Conservation (phyloP, 1,284 basidiomycete species). For the Cronartium quercuum region DNA sequence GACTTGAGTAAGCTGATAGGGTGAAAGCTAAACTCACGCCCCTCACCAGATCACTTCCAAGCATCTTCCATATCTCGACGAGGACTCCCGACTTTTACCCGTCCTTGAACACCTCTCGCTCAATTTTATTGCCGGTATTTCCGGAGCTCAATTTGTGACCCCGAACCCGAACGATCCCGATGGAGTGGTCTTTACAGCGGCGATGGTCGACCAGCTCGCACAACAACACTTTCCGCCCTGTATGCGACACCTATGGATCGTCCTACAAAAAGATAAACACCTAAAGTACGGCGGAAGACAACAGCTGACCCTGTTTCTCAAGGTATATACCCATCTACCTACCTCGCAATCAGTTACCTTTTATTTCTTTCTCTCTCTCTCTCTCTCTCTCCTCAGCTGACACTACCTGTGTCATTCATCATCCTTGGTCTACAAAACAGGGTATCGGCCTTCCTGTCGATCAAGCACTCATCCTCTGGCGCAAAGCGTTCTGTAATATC, state of each 20-base stretch:
- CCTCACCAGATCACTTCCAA: constrained; percentile 69
- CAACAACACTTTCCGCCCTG: constrained; percentile 88
- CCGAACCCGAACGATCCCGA: constrained; percentile 52
- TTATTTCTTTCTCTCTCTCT: background rate
- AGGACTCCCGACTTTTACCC: constrained; percentile 85
- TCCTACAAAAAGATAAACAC: constrained; percentile 70
- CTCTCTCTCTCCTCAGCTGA: background rate
- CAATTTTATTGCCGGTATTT: constrained; percentile 85
- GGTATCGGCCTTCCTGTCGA: constrained; percentile 88
- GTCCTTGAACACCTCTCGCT: constrained; percentile 87
- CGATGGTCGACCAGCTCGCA: constrained; percentile 86
- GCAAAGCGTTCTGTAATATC: constrained; percentile 68
- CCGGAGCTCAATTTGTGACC: constrained; percentile 67
- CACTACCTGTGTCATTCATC: background rate
- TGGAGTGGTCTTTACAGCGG: constrained; percentile 71
- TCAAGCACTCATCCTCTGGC: constrained; percentile 91
- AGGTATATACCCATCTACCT: constrained; percentile 63
- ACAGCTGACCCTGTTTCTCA: constrained; percentile 91
- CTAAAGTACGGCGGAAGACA: constrained; percentile 87
- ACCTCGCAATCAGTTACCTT: too few relatives aligned
- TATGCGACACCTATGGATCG: constrained; percentile 85
- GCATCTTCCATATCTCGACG: constrained; percentile 84
- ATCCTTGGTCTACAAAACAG: constrained; percentile 52
- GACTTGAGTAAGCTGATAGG: background rate
- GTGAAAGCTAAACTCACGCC: constrained; percentile 32